Percentiles rank a stretch among this genome's conserved stretches.
Evolutionary conservation across 2,329 filamentous ascomycete species (phyloP).

Genomic region (Neofusicoccum kwambonambiense): DNA sequence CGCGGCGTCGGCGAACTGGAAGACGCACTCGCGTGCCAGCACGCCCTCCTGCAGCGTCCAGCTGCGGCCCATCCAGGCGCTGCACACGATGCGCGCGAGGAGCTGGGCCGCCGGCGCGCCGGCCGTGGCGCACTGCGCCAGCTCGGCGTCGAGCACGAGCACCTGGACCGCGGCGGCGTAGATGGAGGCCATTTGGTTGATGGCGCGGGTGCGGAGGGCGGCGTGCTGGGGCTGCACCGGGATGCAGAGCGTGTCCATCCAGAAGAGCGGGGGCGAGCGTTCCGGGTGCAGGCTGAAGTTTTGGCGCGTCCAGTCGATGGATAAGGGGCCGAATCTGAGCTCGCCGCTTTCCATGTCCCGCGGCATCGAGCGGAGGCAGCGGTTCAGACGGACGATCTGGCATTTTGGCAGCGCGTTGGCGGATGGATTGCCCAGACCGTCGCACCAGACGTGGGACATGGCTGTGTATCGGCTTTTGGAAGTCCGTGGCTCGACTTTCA

Average conservation of each 20-base stretch:
- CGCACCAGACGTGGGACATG: constrained; percentile 23
- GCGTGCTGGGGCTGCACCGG: constrained; percentile 5
- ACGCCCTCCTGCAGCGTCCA: constrained; percentile 24
- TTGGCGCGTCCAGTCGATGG: constrained; percentile 7
- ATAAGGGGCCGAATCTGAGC: constrained; percentile 4
- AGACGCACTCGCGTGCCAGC: constrained; percentile 14
- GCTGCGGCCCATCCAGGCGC: constrained; percentile 21
- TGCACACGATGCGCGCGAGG: constrained; percentile 18
- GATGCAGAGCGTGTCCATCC: constrained; percentile 27
- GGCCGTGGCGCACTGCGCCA: background rate
- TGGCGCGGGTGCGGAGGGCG: constrained; percentile 13
- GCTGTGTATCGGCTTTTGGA: constrained; percentile 12
- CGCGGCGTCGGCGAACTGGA: constrained; percentile 22
- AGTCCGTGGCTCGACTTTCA: constrained; percentile 8
- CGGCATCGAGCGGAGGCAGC: background rate
- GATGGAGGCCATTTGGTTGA: constrained; percentile 21
- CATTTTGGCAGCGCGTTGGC: constrained; percentile 21
- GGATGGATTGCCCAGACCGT: constrained; percentile 21
- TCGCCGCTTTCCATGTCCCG: background rate
- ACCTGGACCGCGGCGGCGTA: constrained; percentile 21
- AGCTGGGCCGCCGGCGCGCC: background rate
- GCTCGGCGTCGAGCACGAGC: constrained; percentile 20
- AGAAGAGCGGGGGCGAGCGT: constrained; percentile 15
- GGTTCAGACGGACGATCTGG: constrained; percentile 5
- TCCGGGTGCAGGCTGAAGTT: background rate